Evolutionary conservation across 2,329 filamentous ascomycete genomes (phyloP), one percentile per base, ranked within the genome.

Genomic region (Fusarium domesticum): DNA sequence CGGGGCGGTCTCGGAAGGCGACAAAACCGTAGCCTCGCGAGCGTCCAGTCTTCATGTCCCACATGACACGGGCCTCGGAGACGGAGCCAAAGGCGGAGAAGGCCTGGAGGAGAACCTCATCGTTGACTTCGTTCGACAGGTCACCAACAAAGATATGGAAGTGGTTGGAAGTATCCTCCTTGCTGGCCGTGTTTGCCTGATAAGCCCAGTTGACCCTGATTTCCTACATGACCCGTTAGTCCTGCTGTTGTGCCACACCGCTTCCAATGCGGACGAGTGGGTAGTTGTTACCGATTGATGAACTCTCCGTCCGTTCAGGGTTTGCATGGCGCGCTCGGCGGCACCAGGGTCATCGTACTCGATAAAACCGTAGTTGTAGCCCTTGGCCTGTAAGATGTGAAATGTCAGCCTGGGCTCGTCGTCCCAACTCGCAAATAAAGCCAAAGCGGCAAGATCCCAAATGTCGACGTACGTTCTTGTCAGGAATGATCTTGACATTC

Each of bases 201-300:
- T 98, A 98, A 17, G 93, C 93, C 93, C 93, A 98, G 76, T 98
- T 98, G 62, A 98, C 93, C 43, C 91, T 89, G 53, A 98, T 98
- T 77, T 98, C 93, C 89, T 96, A 64, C 46, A 41, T 37, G 16
- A 42, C 68, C 62, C 45, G 51, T 53, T 49, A 47, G 47, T 35
- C 25, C 37, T 15, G 12, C 28, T 52, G 18, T 43, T 35, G 30
- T 39, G n/a, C 43, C 37, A 28, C 23, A 28, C 14, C 23, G 14
- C 23, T 28, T 10, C n/a, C 8, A 28, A 28, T 12, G 7, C 7
- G 23, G 14, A 12, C 8, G 23, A 10, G 23, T 12, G 3, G 14
- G 23, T 28, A 12, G 14, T 28, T 5, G 7, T 45, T 83, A 95
- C 91, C 66, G 89, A 88, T 71, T 97, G 91, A 68, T 98, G 92